Evolutionary conservation across 768 basidiomycete genomes (phyloP).

Genomic region (Rhodotorula toruloides): DNA sequence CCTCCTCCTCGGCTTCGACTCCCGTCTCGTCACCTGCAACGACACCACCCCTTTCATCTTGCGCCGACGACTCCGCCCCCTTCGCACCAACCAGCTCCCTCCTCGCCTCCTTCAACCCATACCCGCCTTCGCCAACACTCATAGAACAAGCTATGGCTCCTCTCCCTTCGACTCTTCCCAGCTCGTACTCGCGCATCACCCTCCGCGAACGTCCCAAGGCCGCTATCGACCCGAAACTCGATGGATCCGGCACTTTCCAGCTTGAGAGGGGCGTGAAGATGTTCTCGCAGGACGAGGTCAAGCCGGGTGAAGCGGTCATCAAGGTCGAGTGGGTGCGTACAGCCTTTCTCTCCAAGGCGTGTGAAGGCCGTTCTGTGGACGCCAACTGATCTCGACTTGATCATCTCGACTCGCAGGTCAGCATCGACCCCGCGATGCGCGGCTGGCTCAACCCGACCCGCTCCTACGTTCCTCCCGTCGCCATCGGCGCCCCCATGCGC

Average conservation of each 20-base stretch:
- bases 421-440: constrained; percentile 84
- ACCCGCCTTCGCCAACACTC: not conserved
- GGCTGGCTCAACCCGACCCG: constrained; percentile 66
- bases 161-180: constrained; percentile 11
- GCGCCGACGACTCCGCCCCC: not conserved
- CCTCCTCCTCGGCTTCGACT: not conserved
- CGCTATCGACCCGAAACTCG: constrained; percentile 51
- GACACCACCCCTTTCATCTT: not conserved
- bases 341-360: no score
- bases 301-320: constrained; percentile 61
- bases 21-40: not conserved
- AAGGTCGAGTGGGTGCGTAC: constrained; percentile 71
- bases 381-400: no score
- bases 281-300: constrained; percentile 39
- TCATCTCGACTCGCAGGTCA: no score
- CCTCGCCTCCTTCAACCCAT: not conserved
- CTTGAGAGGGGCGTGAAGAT: constrained; percentile 46
- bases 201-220: constrained; percentile 67
- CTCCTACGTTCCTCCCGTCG: constrained; percentile 63
- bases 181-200: constrained; percentile 51
- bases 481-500: constrained; percentile 59
- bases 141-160: constrained; percentile 8
- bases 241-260: constrained; percentile 58
- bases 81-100: not conserved
- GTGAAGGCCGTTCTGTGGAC: no score